Conservation (phyloP, 306 rosid species). For the Spatholobus suberectus region DNA sequence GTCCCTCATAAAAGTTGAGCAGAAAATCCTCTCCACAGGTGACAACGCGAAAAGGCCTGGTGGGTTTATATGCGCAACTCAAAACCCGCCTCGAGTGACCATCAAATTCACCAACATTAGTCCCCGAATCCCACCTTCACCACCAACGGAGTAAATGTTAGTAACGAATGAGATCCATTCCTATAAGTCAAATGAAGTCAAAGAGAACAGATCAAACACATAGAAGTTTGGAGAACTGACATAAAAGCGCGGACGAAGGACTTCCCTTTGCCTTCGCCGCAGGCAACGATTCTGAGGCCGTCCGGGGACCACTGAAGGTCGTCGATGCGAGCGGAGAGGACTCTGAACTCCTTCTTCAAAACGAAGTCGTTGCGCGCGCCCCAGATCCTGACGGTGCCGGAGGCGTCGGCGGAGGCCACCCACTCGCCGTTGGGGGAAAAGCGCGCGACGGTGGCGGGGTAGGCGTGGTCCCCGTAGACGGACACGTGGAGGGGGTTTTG, state of each 20-base stretch:
- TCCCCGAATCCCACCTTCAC: constrained; percentile 90
- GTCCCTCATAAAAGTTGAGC: constrained; percentile 95
- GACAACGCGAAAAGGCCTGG: constrained; percentile 88
- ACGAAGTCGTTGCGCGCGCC: constrained; percentile 83
- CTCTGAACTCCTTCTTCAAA: constrained; percentile 90
- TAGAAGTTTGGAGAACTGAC: background rate
- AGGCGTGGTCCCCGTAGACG: constrained; percentile 88
- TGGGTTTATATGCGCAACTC: constrained; percentile 94
- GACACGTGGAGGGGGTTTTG: constrained; percentile 81
- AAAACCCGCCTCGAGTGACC: constrained; percentile 92
- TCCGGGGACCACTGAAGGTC: constrained; percentile 98
- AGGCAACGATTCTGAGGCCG: constrained; percentile 88
- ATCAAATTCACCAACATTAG: constrained; percentile 96
- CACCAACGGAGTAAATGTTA: background rate
- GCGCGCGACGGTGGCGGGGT: constrained; percentile 85
- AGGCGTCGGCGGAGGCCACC: constrained; percentile 91
- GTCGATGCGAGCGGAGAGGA: constrained; percentile 89
- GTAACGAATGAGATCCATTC: background rate
- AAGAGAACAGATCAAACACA: background rate
- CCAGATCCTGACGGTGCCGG: constrained; percentile 92
- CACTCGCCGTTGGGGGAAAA: constrained; percentile 95
- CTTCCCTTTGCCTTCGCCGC: constrained; percentile 90
- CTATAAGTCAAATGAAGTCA: background rate
- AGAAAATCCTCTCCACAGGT: constrained; percentile 95
- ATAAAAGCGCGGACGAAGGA: constrained; percentile 94